phyloP scores from a whole-genome alignment of 1,284 basidiomycete species.

The Bondarzewia mesenterica region DNA sequence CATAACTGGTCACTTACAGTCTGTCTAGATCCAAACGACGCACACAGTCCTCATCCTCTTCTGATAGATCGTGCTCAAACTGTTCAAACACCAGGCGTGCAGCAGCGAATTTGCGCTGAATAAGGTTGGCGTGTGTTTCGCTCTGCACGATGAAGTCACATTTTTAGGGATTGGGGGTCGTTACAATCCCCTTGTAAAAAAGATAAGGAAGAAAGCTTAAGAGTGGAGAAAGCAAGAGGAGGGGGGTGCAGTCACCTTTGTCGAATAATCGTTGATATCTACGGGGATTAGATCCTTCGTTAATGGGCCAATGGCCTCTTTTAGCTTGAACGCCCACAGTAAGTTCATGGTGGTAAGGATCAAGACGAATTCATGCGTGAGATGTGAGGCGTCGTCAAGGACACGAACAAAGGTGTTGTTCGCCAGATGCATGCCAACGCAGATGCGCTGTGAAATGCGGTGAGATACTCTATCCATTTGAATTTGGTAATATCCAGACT shows the following conservation, averaged over 20 bases:
- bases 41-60: too few relatives aligned
- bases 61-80: background rate
- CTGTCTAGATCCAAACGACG: too few relatives aligned
- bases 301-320: slow-evolving; percentile 1
- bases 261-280: slow-evolving; percentile 1
- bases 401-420: background rate
- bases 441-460: background rate
- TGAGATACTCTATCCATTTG: background rate
- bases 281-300: background rate
- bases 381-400: background rate
- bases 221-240: too few relatives aligned
- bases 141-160: background rate
- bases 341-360: slow-evolving; percentile 8
- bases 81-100: background rate
- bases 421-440: background rate
- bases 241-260: too few relatives aligned
- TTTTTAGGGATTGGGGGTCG: background rate
- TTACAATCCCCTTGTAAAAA: background rate
- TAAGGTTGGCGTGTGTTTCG: background rate
- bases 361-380: background rate
- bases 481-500: background rate
- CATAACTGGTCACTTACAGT: too few relatives aligned
- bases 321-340: slow-evolving; percentile 10
- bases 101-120: background rate
- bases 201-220: too few relatives aligned